Percentiles rank a stretch among this genome's conserved stretches.
phyloP scores from a whole-genome alignment of 257 asterid species.

The Solanum bulbocastanum region DNA sequence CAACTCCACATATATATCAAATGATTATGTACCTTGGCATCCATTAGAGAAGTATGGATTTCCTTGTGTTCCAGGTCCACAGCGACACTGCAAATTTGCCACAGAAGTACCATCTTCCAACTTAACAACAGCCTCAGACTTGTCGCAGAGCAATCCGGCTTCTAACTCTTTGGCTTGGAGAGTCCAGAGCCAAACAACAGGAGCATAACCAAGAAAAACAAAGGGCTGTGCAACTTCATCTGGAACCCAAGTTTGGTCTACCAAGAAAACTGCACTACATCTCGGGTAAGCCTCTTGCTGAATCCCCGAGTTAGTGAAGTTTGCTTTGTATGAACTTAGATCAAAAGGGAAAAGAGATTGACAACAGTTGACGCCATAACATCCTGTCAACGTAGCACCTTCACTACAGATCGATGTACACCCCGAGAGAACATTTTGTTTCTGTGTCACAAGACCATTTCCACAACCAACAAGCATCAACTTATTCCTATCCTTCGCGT shows the following conservation, averaged over 20 bases:
- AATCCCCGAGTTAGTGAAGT: slow-evolving; percentile 1
- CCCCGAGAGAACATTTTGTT: background rate
- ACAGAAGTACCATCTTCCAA: background rate
- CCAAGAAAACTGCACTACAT: slow-evolving; percentile 12
- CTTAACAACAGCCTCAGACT: background rate
- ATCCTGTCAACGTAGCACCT: background rate
- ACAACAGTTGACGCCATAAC: slow-evolving; percentile 19
- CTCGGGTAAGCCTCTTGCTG: background rate
- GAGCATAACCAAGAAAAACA: background rate
- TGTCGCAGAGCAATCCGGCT: background rate
- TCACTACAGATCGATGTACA: slow-evolving; percentile 7
- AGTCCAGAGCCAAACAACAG: slow-evolving; percentile 12
- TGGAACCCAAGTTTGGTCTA: slow-evolving; percentile 8
- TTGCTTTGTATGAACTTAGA: background rate
- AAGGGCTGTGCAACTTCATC: background rate
- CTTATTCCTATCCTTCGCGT: background rate
- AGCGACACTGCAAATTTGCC: background rate
- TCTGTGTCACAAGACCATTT: background rate
- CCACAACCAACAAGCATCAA: slow-evolving; percentile 17
- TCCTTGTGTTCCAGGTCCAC: background rate
- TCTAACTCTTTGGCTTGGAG: background rate
- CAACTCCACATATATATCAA: background rate
- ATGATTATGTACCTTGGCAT: slow-evolving; percentile 2
- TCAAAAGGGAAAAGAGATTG: slow-evolving; percentile 8
- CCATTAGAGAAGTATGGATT: background rate